Evolutionary conservation across 306 rosid species (phyloP).

Genomic region (Acmispon strigosus): DNA sequence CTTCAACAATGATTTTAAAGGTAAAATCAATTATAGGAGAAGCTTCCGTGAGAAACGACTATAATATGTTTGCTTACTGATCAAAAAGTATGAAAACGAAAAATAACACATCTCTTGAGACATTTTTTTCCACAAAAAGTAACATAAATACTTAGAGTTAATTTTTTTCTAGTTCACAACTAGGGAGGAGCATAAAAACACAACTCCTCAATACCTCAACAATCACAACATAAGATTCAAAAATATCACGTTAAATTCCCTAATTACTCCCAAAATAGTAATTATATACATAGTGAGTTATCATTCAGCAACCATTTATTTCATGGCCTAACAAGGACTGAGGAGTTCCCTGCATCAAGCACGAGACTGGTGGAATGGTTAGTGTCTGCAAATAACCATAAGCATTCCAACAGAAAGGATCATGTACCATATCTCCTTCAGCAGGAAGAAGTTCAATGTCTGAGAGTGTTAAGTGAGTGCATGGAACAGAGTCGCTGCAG

Average conservation of each 20-base stretch:
- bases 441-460: slow-evolving; percentile 92
- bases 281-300: slow-evolving; percentile 13
- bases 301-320: slow-evolving; percentile 36
- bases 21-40: no score
- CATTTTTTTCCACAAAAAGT: no score
- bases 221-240: slow-evolving; percentile 21
- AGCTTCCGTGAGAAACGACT: no score
- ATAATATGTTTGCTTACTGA: no score
- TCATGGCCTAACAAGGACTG: slow-evolving; percentile 29
- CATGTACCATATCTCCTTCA: slow-evolving; percentile 45
- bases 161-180: background rate
- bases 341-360: slow-evolving; percentile 69
- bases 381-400: slow-evolving; percentile 60
- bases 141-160: no score
- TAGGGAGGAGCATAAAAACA: slow-evolving; percentile 36
- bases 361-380: slow-evolving; percentile 77
- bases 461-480: slow-evolving; percentile 75
- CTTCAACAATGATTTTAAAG: no score
- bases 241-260: slow-evolving; percentile 1
- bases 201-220: slow-evolving; percentile 48
- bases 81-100: no score
- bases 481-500: slow-evolving; percentile 83
- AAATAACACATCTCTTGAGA: no score
- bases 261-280: background rate
- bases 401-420: slow-evolving; percentile 94